phyloP scores from a whole-genome alignment of 2,329 filamentous ascomycete genomes.

The Hymenoscyphus albidus region DNA sequence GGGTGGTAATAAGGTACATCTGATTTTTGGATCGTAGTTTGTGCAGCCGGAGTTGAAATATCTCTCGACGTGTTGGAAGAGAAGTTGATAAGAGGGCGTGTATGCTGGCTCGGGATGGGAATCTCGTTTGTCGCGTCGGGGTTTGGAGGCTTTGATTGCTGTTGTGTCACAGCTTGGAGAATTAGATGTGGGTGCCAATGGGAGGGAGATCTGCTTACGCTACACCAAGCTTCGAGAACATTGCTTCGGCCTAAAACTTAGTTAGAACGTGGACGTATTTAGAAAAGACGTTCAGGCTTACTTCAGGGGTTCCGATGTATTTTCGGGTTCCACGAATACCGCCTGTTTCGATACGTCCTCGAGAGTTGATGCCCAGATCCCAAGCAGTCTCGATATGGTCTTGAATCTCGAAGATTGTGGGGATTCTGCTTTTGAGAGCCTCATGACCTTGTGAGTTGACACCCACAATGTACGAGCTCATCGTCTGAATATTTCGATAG shows the following conservation, averaged over 20 bases:
- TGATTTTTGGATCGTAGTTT: constrained; percentile 57
- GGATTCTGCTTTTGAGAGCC: constrained; percentile 58
- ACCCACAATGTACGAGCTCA: constrained; percentile 72
- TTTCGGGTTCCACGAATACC: constrained; percentile 86
- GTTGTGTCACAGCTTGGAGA: constrained; percentile 56
- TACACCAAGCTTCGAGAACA: constrained; percentile 68
- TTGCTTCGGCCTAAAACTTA: constrained; percentile 63
- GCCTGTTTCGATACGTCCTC: constrained; percentile 76
- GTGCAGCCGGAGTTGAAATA: constrained; percentile 66
- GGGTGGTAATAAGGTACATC: constrained; percentile 69
- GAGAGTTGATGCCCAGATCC: constrained; percentile 76
- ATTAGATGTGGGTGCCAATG: neutral
- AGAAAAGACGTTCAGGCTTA: constrained; percentile 36
- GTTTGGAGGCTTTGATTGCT: constrained; percentile 50
- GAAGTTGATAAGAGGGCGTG: constrained; percentile 36
- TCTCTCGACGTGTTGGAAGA: constrained; percentile 64
- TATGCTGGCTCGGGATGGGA: constrained; percentile 7
- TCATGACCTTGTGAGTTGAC: constrained; percentile 53
- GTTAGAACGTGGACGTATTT: constrained; percentile 10
- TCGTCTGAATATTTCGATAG: constrained; percentile 92
- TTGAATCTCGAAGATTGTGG: constrained; percentile 78
- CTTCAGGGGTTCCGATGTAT: constrained; percentile 92
- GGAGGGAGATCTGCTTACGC: constrained; percentile 42
- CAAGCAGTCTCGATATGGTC: constrained; percentile 84
- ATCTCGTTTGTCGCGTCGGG: constrained; percentile 41